phyloP scores from a whole-genome alignment of 2,329 filamentous ascomycete genomes.

The Thielaviopsis euricoi region DNA sequence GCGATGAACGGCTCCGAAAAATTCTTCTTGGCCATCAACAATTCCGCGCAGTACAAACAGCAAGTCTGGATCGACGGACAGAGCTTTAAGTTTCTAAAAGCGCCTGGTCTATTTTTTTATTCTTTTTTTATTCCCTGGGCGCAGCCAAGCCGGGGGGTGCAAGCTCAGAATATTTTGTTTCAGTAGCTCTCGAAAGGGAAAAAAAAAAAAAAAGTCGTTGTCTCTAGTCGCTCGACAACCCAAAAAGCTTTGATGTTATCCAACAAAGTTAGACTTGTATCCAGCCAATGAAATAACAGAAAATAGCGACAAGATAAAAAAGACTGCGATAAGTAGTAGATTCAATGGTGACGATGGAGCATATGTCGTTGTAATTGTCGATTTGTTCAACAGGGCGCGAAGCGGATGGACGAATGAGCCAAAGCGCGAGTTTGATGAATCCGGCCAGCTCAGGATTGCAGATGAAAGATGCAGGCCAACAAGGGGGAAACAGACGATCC shows the following conservation, averaged over 20 bases:
- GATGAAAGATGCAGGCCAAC: background rate
- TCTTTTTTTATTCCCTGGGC: background rate
- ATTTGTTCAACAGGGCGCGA: background rate
- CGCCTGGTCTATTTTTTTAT: background rate
- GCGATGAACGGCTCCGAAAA: background rate
- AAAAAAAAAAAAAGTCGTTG: background rate
- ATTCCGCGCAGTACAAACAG: background rate
- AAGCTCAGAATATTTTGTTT: background rate
- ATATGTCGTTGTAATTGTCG: background rate
- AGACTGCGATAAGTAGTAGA: background rate
- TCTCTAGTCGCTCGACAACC: background rate
- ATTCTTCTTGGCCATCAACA: background rate
- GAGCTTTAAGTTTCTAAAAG: background rate
- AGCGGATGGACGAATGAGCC: background rate
- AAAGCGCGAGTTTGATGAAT: background rate
- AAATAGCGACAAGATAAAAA: background rate
- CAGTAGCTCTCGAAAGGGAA: background rate
- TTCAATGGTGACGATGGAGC: too few relatives aligned
- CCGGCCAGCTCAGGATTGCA: background rate
- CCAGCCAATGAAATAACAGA: background rate
- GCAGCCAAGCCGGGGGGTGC: background rate
- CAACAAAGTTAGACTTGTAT: background rate
- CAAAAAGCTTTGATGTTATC: background rate
- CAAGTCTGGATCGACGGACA: background rate
- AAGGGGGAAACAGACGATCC: background rate